Percentiles rank a stretch among this genome's conserved stretches.
phyloP scores from a whole-genome alignment of 192 early-diverging fungal genomes.

The Coemansia pectinata region DNA sequence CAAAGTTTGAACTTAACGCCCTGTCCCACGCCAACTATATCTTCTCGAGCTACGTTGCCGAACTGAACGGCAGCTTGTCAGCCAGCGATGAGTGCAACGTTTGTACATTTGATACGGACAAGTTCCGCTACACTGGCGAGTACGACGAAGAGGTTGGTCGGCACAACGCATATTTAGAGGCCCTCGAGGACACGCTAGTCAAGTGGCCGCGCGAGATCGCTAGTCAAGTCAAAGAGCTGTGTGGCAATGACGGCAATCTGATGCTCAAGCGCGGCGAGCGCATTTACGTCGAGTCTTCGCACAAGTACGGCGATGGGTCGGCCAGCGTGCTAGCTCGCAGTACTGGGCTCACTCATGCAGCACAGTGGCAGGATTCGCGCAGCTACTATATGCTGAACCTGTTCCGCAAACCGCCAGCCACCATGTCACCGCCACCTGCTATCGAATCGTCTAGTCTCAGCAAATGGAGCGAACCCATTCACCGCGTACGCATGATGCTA shows the following conservation, averaged over 20 bases:
- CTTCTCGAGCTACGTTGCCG: constrained; percentile 47
- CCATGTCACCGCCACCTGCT: constrained; percentile 3
- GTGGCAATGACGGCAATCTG: constrained; percentile 31
- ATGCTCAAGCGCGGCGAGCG: constrained; percentile 70
- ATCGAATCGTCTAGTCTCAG: constrained; percentile 4
- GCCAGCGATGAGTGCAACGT: neutral
- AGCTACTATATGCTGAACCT: constrained; percentile 61
- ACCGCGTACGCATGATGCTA: neutral
- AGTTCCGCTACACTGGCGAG: constrained; percentile 72
- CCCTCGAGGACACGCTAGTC: constrained; percentile 56
- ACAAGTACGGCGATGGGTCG: constrained; percentile 75
- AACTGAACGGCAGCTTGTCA: neutral
- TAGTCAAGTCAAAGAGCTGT: constrained; percentile 15
- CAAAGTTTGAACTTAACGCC: constrained; percentile 84
- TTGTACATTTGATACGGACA: constrained; percentile 58
- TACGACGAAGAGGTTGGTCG: constrained; percentile 76
- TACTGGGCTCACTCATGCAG: constrained; percentile 49
- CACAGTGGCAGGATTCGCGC: constrained; percentile 59
- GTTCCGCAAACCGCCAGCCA: constrained; percentile 54
- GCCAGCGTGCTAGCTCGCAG: constrained; percentile 54
- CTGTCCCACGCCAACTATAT: constrained; percentile 76
- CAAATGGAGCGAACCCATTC: constrained; percentile 18
- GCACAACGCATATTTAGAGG: constrained; percentile 77
- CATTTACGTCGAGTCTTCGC: constrained; percentile 86
- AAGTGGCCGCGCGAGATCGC: constrained; percentile 42